phyloP scores from a whole-genome alignment of 129 eudicot species.

The Flaveria sonorensis region DNA sequence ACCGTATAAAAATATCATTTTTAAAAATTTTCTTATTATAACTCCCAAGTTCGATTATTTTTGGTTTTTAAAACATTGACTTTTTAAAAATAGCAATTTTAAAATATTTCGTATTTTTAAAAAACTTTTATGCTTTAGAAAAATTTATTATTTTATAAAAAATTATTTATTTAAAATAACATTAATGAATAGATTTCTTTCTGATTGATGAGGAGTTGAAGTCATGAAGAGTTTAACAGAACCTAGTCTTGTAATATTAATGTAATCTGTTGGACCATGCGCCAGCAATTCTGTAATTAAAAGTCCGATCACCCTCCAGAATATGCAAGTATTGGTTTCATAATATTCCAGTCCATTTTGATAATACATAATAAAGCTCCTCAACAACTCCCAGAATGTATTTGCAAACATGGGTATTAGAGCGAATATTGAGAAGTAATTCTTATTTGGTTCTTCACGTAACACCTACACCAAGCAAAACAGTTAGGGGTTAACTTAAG shows the following conservation, averaged over 20 bases:
- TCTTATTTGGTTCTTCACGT: constrained; percentile 64
- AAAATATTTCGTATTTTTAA: too few relatives aligned
- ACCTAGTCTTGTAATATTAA: constrained; percentile 58
- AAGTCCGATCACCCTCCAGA: constrained; percentile 42
- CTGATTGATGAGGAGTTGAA: not conserved
- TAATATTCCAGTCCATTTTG: constrained; percentile 57
- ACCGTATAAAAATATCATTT: too few relatives aligned
- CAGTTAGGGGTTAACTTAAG: too few relatives aligned
- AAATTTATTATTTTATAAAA: too few relatives aligned
- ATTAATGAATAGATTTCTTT: too few relatives aligned
- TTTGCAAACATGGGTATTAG: constrained; percentile 42
- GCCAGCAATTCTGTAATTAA: constrained; percentile 51
- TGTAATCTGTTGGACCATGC: constrained; percentile 57
- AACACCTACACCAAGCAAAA: constrained; percentile 37
- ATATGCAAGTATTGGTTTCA: constrained; percentile 43
- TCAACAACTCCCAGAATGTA: constrained; percentile 67
- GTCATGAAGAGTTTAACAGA: constrained; percentile 20
- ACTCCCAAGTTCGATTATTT: too few relatives aligned
- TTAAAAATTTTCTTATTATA: too few relatives aligned
- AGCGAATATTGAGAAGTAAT: constrained; percentile 47
- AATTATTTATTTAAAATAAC: too few relatives aligned
- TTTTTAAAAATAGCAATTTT: too few relatives aligned
- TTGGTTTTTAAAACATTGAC: too few relatives aligned
- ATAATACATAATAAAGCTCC: too few relatives aligned
- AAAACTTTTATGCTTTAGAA: too few relatives aligned